These are phyloP conservation scores for Amphirosellinia nigrospora DNA, from an alignment of 495 filamentous ascomycete genomes.

Conservation along the genomic window DNA sequence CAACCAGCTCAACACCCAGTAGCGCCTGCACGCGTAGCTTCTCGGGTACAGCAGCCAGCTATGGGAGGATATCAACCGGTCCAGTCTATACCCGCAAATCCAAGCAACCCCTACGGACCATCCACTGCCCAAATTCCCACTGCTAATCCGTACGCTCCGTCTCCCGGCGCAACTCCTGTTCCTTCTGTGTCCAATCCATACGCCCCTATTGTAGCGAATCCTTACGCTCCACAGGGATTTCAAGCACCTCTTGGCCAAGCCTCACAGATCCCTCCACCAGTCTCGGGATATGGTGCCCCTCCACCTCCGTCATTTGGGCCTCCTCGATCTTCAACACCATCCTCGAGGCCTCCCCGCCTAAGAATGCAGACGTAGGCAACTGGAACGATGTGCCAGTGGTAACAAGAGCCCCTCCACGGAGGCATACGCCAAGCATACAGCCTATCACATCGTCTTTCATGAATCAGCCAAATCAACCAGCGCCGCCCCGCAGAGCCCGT, in stretches of 20 bases:
- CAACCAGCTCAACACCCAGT: slow-evolving; percentile 36
- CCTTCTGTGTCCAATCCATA: slow-evolving; percentile 29
- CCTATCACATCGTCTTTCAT: slow-evolving; percentile 71
- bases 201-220: slow-evolving; percentile 38
- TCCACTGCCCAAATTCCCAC: slow-evolving; percentile 47
- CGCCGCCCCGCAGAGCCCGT: slow-evolving; percentile 56
- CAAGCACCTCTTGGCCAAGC: slow-evolving; percentile 36
- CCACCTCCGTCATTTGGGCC: slow-evolving; percentile 43
- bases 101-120: slow-evolving; percentile 38
- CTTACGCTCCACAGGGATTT: slow-evolving; percentile 47
- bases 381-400: slow-evolving; percentile 98
- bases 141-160: slow-evolving; percentile 68
- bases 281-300: slow-evolving; percentile 45
- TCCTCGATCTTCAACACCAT: slow-evolving; percentile 62
- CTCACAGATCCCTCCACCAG: slow-evolving; percentile 35
- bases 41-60: slow-evolving; percentile 40
- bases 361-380: slow-evolving; percentile 69
- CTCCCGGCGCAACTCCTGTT: slow-evolving; percentile 42
- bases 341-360: slow-evolving; percentile 69
- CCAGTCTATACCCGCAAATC: slow-evolving; percentile 42
- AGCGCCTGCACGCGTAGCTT: slow-evolving; percentile 35
- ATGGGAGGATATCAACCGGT: slow-evolving; percentile 48
- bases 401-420: slow-evolving; percentile 71
- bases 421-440: slow-evolving; percentile 69
- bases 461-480: slow-evolving; percentile 59